phyloP scores from a whole-genome alignment of 495 filamentous ascomycete species.

The Massariosphaeria phaeospora region DNA sequence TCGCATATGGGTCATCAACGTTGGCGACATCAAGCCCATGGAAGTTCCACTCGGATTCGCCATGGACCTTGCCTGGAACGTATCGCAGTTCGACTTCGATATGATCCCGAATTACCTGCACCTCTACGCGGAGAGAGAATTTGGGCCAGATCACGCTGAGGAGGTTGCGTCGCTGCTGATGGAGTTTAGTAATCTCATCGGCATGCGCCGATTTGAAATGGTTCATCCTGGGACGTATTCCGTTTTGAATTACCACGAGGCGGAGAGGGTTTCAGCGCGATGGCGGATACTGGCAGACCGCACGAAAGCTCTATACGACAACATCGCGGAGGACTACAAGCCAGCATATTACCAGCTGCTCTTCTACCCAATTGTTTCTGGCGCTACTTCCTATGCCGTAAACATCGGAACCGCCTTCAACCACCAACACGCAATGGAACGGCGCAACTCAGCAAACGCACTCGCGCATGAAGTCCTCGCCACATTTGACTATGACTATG shows the following conservation, averaged over 20 bases:
- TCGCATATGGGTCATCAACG: conserved; percentile 29
- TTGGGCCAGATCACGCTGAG: conserved; percentile 4
- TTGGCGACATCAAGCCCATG: conserved; percentile 26
- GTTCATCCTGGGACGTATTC: conserved; percentile 16
- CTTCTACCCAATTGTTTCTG: conserved; percentile 21
- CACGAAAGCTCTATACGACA: conserved; percentile 7
- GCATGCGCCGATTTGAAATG: conserved; percentile 12
- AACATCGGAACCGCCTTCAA: conserved; percentile 12
- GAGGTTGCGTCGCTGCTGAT: not conserved
- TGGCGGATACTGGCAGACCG: conserved; percentile 8
- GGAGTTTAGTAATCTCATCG: conserved; percentile 15
- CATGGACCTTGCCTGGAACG: conserved; percentile 25
- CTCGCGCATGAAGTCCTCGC: conserved; percentile 10
- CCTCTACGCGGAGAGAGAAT: conserved; percentile 14
- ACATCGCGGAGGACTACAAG: not conserved
- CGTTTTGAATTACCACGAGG: conserved; percentile 20
- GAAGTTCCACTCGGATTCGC: conserved; percentile 12
- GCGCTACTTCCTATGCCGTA: conserved; percentile 9
- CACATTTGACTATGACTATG: conserved; percentile 16
- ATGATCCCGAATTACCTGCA: conserved; percentile 14
- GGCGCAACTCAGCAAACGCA: conserved; percentile 14
- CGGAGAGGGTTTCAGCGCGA: conserved; percentile 1
- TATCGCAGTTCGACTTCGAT: conserved; percentile 6
- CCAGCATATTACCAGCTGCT: conserved; percentile 15
- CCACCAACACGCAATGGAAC: conserved; percentile 9